Conservation (phyloP, 352 stramenopile genomes). For the Plasmopara viticola region DNA sequence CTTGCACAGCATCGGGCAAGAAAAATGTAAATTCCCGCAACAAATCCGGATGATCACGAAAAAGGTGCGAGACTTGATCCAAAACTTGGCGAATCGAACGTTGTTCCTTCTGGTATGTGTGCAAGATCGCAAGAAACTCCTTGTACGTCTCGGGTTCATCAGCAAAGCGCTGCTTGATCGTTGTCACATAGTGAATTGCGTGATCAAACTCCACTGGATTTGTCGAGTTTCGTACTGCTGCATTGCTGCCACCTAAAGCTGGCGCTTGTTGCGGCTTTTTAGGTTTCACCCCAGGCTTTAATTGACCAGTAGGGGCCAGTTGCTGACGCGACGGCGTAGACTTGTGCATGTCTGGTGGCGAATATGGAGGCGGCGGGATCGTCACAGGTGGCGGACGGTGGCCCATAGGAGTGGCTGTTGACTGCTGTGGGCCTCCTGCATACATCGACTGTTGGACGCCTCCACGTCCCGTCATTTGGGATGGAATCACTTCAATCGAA, state of each 20-base stretch:
- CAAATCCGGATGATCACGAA: slow-evolving; percentile 98
- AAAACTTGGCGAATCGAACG: slow-evolving; percentile 96
- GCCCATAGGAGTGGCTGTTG: slow-evolving; percentile 29
- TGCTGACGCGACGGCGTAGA: slow-evolving; percentile 47
- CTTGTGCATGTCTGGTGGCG: slow-evolving; percentile 43
- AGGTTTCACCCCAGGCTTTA: slow-evolving; percentile 33
- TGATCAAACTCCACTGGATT: slow-evolving; percentile 98
- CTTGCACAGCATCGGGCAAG: slow-evolving; percentile 97
- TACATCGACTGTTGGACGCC: slow-evolving; percentile 36
- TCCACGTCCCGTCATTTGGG: slow-evolving; percentile 47
- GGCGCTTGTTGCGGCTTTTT: slow-evolving; percentile 51
- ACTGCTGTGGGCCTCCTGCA: slow-evolving; percentile 18
- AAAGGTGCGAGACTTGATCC: slow-evolving; percentile 97
- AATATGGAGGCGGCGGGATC: slow-evolving; percentile 65
- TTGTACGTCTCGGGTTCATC: slow-evolving; percentile 98
- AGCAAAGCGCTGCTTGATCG: slow-evolving; percentile 98
- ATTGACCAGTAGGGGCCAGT: slow-evolving; percentile 25
- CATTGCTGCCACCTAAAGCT: slow-evolving; percentile 19
- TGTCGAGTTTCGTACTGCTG: slow-evolving; percentile 34
- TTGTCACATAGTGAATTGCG: slow-evolving; percentile 98
- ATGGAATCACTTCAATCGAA: slow-evolving; percentile 73
- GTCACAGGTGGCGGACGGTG: slow-evolving; percentile 62
- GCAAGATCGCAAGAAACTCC: slow-evolving; percentile 98
- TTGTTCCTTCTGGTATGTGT: slow-evolving; percentile 99
- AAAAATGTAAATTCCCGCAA: slow-evolving; percentile 99